Evolutionary conservation across 768 basidiomycete genomes (phyloP), one percentile per base, ranked within the genome.

Genomic region (Russula vinacea): DNA sequence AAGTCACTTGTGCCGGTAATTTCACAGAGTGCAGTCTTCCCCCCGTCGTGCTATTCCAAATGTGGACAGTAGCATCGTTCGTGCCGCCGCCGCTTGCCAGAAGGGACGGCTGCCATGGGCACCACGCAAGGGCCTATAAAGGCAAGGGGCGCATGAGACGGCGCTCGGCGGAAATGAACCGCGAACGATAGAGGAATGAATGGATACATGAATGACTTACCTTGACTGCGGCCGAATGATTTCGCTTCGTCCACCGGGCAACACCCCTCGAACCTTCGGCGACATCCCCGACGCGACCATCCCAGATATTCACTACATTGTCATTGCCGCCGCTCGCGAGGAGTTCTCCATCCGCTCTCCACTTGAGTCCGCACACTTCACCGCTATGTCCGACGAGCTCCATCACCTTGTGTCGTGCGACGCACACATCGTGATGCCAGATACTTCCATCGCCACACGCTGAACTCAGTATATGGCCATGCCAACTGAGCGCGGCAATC

Each of bases 251-350:
- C 91, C 92, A 94, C 72, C 92, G 94, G 0, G 93, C 86, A 72
- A 75, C 81, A 3, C 82, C 85, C 19, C 83, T 74, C 3, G 82
- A 76, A 14, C 80, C 80, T 65, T 79, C 77, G 4, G 74, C 78
- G 1, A 72, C 67, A 32, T 69, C 62, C 5, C 68, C 68, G 60
- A 67, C 78, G 62, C 93, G 82, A 9, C 89, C 91, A 69, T 99
- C 96, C 96, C 96, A 99, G 58, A 97, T 89, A 72, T 98, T 97
- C 61, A 98, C 94, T 22, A 97, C 94, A 68, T 99, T 98, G 74
- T 98, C 97, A 71, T 98, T 98, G 0, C 94, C 97, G 2, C 97
- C 97, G 69, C 92, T 94, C 0, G 96, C 97, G 40, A 99, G 81
- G n/a, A 97, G 78, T 74, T 94, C 90, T 0, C 94, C 93, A 67